Base-by-base conservation (phyloP, 2,329 filamentous ascomycete species). In the Cladophialophora yegresii region DNA sequence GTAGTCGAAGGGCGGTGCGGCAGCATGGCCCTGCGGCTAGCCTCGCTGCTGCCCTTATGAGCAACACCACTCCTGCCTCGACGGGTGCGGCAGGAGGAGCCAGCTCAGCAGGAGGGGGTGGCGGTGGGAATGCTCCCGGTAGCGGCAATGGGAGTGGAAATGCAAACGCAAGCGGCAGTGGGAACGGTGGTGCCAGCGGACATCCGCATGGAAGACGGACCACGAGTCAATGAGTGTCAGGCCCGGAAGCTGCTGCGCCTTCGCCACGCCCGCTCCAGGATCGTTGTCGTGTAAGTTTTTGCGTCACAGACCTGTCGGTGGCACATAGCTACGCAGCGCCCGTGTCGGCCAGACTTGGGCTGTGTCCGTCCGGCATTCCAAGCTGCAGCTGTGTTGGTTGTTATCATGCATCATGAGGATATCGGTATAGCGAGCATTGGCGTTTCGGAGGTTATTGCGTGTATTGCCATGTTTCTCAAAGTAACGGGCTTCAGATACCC, bases 41-140 rank as follows among this genome's bases (percentile, higher is more conserved):
- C 47, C 64, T 68, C 16, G 64, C 54, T 13, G 66, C 66, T 43
- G 64, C 66, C 16, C 58, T 66, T 33, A 64, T 68, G 66, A 47
- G 20, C 45, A 61, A 51, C 20, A 60, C 10, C 47, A 8, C 45
- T 36, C 33, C 56, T 26, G 43, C 56, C 4, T 36, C 33, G 20
- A 40, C 36, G 28, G 45, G n/a, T 40, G 45, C 16, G 12, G 22
- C 26, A 16, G 45, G 47, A 51, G 57, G 20, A 26, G 26, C 47
- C n/a, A 36, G 47, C 33, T n/a, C 55, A 12, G 13, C 47, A 23
- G 50, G 47, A 26, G 49, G 45, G n/a, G 40, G 16, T 6, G 47
- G 33, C n/a, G 36, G 28, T 20, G 20, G 33, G n/a, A 50, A 36
- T 16, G 49, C 9, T 26, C 47, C 56, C 1, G 62, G 65, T 20